Evolutionary conservation across 768 basidiomycete genomes (phyloP).

Genomic region (Boletus subcaerulescens): DNA sequence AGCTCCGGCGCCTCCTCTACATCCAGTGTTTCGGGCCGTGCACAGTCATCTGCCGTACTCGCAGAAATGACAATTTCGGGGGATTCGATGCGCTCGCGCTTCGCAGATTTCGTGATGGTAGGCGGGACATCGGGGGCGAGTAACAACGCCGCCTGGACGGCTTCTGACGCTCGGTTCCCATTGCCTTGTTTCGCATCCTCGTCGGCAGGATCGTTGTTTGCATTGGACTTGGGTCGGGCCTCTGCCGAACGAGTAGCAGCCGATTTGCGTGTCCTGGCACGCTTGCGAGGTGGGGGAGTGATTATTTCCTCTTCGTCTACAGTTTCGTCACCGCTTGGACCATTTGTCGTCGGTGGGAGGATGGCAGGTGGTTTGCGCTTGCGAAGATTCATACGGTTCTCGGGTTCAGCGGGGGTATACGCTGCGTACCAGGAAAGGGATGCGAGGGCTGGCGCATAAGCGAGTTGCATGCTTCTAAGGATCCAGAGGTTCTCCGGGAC

Average conservation of each 20-base stretch:
- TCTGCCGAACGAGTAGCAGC: constrained; percentile 7
- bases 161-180: neutral
- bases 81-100: constrained; percentile 22
- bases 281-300: constrained; percentile 31
- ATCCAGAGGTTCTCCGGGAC: constrained; percentile 34
- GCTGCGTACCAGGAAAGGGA: constrained; percentile 29
- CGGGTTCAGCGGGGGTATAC: constrained; percentile 30
- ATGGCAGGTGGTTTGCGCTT: constrained; percentile 30
- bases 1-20: constrained; percentile 20
- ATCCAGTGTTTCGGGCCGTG: constrained; percentile 13
- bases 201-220: constrained; percentile 1
- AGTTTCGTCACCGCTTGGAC: constrained; percentile 37
- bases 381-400: constrained; percentile 33
- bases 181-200: constrained; percentile 7
- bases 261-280: constrained; percentile 27
- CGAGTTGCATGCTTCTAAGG: constrained; percentile 30
- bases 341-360: constrained; percentile 14
- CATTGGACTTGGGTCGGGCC: constrained; percentile 2
- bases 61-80: constrained; percentile 8
- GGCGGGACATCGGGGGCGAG: constrained; percentile 15
- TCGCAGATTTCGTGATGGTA: constrained; percentile 14
- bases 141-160: constrained; percentile 8
- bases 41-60: constrained; percentile 6
- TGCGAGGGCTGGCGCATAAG: constrained; percentile 26
- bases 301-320: constrained; percentile 29